Percentiles rank a stretch among this genome's conserved stretches.
Evolutionary conservation across 2,329 filamentous ascomycete genomes (phyloP).

Genomic region (Penicillium sp.): DNA sequence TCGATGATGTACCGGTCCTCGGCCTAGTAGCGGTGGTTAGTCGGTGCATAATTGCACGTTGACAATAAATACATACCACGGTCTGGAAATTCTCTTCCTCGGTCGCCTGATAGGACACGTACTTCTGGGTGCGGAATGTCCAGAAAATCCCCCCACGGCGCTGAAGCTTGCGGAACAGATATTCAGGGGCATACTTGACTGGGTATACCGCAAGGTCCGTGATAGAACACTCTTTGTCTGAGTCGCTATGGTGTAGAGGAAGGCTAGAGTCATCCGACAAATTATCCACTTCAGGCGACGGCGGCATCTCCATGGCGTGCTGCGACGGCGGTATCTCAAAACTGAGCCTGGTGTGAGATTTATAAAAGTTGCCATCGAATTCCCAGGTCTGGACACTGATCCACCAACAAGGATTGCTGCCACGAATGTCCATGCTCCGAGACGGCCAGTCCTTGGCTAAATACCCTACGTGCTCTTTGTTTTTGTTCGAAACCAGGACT

Average conservation of each 20-base stretch:
- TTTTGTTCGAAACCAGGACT: background rate
- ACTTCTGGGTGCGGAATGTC: constrained; percentile 5
- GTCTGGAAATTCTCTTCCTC: constrained; percentile 6
- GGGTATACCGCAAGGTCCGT: constrained; percentile 3
- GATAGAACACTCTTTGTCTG: background rate
- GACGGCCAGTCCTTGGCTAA: background rate
- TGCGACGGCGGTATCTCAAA: background rate
- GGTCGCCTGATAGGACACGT: constrained; percentile 7
- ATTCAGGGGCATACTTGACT: background rate
- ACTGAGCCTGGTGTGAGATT: background rate
- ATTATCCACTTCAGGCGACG: background rate
- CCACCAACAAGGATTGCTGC: background rate
- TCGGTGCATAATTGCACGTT: background rate
- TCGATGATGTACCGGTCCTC: constrained; percentile 13
- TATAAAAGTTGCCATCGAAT: background rate
- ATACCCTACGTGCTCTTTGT: constrained; percentile 3
- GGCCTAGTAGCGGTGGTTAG: background rate
- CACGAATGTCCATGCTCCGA: background rate
- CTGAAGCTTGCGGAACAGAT: constrained; percentile 49
- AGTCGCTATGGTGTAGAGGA: background rate
- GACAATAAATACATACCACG: constrained; percentile 2
- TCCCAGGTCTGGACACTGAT: background rate
- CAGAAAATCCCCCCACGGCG: constrained; percentile 30
- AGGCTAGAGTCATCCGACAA: no score
- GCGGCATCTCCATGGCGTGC: background rate